phyloP scores from a whole-genome alignment of 2,329 filamentous ascomycete species.

The Sporothrix pallida region DNA sequence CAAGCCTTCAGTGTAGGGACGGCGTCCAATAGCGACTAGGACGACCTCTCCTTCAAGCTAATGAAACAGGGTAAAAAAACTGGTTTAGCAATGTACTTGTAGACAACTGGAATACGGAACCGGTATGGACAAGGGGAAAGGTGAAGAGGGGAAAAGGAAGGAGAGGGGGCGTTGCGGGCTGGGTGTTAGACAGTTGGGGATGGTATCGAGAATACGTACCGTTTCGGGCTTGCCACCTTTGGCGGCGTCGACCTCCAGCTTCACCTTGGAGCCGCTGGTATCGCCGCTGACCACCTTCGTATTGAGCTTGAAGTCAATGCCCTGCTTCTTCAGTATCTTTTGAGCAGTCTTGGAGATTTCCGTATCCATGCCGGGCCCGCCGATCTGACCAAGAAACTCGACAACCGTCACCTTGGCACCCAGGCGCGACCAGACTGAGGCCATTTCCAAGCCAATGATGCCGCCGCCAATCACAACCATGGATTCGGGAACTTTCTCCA shows the following conservation, averaged over 20 bases:
- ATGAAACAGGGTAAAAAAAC: conserved; percentile 31
- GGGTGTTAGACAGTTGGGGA: no score
- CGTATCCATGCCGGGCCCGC: conserved; percentile 94
- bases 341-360: conserved; percentile 91
- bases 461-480: conserved; percentile 97
- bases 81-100: background rate
- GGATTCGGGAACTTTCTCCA: conserved; percentile 91
- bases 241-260: conserved; percentile 84
- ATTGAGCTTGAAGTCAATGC: conserved; percentile 96
- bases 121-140: no score
- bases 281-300: conserved; percentile 94
- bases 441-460: conserved; percentile 99
- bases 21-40: conserved; percentile 93
- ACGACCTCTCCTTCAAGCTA: conserved; percentile 94
- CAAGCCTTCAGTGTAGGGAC: conserved; percentile 90
- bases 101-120: no score
- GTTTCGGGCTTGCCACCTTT: conserved; percentile 96
- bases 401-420: conserved; percentile 96
- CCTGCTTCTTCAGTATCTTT: conserved; percentile 95
- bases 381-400: conserved; percentile 94
- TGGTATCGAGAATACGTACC: conserved; percentile 56
- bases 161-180: no score
- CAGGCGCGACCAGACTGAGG: conserved; percentile 93
- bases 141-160: no score
- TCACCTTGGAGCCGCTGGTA: conserved; percentile 75